Evolutionary conservation across 176 grass and related monocot genomes (phyloP).

Genomic region (Raddia guianensis): DNA sequence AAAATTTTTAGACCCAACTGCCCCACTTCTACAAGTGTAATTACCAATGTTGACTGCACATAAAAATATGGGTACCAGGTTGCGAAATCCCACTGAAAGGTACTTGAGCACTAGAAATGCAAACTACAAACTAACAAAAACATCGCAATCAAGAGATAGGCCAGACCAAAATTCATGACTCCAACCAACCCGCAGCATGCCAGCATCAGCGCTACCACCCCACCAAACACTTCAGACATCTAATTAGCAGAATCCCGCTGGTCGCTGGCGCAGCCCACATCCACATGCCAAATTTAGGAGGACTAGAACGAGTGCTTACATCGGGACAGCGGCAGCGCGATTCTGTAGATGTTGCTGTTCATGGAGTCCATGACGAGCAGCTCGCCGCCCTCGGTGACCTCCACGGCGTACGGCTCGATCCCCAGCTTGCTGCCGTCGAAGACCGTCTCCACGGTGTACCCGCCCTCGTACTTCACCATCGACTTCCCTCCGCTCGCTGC

Average conservation of each 20-base stretch:
- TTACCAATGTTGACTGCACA: neutral
- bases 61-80: neutral
- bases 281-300: slow-evolving; percentile 45
- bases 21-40: slow-evolving; percentile 16
- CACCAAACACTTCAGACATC: slow-evolving; percentile 41
- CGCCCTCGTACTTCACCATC: slow-evolving; percentile 94
- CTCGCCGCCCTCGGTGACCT: slow-evolving; percentile 83
- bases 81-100: slow-evolving; percentile 31
- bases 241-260: slow-evolving; percentile 46
- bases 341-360: slow-evolving; percentile 94
- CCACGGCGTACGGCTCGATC: slow-evolving; percentile 85
- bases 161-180: slow-evolving; percentile 47
- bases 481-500: slow-evolving; percentile 62
- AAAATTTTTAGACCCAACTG: neutral
- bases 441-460: slow-evolving; percentile 96
- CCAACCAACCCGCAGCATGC: slow-evolving; percentile 39
- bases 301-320: slow-evolving; percentile 52
- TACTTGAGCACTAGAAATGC: slow-evolving; percentile 7
- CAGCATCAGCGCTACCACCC: slow-evolving; percentile 32
- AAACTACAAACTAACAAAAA: slow-evolving; percentile 45
- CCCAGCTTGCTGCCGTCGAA: slow-evolving; percentile 97
- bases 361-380: slow-evolving; percentile 89
- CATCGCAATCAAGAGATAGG: slow-evolving; percentile 48
- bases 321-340: slow-evolving; percentile 88
- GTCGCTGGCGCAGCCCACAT: slow-evolving; percentile 24